phyloP scores from a whole-genome alignment of 768 basidiomycete genomes.

The Auriculariales sp. region DNA sequence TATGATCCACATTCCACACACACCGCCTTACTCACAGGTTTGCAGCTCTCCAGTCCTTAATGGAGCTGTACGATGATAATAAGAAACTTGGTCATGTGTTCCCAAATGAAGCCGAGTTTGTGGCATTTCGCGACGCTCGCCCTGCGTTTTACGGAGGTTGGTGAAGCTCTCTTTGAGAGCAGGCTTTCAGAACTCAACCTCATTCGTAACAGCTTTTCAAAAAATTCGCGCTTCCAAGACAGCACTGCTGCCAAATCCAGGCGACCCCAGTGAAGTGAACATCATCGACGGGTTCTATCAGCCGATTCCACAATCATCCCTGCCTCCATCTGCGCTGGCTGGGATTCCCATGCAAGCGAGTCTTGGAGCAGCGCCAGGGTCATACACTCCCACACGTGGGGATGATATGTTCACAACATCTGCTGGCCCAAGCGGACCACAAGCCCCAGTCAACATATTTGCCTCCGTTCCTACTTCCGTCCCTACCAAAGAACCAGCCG shows the following conservation, averaged over 20 bases:
- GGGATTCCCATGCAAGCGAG: slow-evolving; percentile 18
- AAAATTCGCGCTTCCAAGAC: slow-evolving; percentile 9
- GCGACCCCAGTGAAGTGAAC: slow-evolving; percentile 40
- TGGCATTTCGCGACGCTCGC: slow-evolving; percentile 49
- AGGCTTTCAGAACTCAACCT: slow-evolving; percentile 19
- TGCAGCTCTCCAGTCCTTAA: slow-evolving; percentile 81
- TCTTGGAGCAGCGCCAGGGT: slow-evolving; percentile 7
- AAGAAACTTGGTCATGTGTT: slow-evolving; percentile 50
- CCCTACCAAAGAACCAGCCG: too few relatives aligned
- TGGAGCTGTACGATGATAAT: slow-evolving; percentile 79
- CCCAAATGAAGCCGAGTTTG: slow-evolving; percentile 87
- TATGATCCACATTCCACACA: slow-evolving; percentile 16
- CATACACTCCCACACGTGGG: slow-evolving; percentile 10
- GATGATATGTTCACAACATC: too few relatives aligned
- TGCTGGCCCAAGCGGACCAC: too few relatives aligned
- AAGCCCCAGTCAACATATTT: too few relatives aligned
- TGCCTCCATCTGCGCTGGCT: slow-evolving; percentile 56
- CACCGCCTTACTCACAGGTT: neutral
- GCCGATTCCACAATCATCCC: slow-evolving; percentile 43
- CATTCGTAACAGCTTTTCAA: slow-evolving; percentile 15
- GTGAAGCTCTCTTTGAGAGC: slow-evolving; percentile 17
- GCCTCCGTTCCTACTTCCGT: too few relatives aligned
- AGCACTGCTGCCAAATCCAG: slow-evolving; percentile 29
- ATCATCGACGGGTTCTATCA: slow-evolving; percentile 48
- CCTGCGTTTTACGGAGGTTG: slow-evolving; percentile 15